phyloP scores from a whole-genome alignment of 2,329 filamentous ascomycete species.

The Pseudogymnoascus sp. region DNA sequence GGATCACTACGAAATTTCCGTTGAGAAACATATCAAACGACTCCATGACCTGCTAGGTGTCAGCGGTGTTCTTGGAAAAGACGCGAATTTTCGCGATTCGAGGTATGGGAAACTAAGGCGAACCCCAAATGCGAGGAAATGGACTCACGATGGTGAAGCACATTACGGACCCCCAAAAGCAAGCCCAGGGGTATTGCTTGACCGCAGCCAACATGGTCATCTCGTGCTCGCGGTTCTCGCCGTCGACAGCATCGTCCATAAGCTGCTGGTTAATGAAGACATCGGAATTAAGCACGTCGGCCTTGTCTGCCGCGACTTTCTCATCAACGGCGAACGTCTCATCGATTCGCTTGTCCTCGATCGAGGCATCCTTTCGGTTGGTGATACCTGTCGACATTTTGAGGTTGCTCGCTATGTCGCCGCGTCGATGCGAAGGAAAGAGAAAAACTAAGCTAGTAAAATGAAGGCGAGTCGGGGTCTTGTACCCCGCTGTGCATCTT shows the following conservation, averaged over 20 bases:
- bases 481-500: background rate
- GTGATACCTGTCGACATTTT: background rate
- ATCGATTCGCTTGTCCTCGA: background rate
- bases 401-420: background rate
- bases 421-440: background rate
- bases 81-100: background rate
- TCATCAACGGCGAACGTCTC: background rate
- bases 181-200: constrained; percentile 42
- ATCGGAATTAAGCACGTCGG: background rate
- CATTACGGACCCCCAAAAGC: constrained; percentile 46
- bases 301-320: background rate
- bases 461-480: background rate
- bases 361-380: background rate
- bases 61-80: background rate
- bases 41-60: constrained; percentile 45
- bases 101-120: constrained; percentile 14
- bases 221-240: constrained; percentile 44
- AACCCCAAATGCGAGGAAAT: background rate
- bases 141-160: constrained; percentile 45
- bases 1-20: constrained; percentile 45
- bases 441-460: background rate
- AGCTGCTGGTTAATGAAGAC: constrained; percentile 8
- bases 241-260: constrained; percentile 29
- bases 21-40: constrained; percentile 52
- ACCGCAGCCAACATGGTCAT: constrained; percentile 42